Conservation (phyloP, 192 early-diverging fungal genomes). For the Linnemannia schmuckeri region DNA sequence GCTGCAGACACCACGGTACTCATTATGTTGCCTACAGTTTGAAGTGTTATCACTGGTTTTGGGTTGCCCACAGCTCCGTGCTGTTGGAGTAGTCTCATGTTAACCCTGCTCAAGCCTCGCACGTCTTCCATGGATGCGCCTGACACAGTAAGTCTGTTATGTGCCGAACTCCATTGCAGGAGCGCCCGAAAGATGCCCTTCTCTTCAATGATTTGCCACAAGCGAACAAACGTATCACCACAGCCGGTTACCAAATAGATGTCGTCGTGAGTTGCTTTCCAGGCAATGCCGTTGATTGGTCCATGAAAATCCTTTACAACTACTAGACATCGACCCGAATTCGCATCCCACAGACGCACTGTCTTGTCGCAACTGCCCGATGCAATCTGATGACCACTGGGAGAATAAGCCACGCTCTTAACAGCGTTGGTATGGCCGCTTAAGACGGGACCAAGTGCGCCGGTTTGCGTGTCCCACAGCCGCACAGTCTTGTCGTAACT, state of each 20-base stretch:
- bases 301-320: slow-evolving; percentile 15
- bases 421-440: slow-evolving; percentile 10
- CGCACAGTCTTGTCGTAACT: slow-evolving; percentile 12
- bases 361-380: slow-evolving; percentile 6
- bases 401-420: slow-evolving; percentile 5
- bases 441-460: slow-evolving; percentile 4
- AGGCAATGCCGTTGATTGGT: neutral
- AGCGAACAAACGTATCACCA: neutral
- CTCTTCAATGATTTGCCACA: slow-evolving; percentile 2
- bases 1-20: slow-evolving; percentile 3
- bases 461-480: slow-evolving; percentile 15
- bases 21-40: neutral
- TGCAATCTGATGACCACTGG: slow-evolving; percentile 9
- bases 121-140: neutral
- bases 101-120: slow-evolving; percentile 1
- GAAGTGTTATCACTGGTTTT: neutral
- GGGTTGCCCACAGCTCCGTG: slow-evolving; percentile 10
- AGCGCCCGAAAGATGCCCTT: neutral
- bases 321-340: slow-evolving; percentile 9
- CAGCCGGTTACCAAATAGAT: slow-evolving; percentile 11
- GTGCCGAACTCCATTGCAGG: slow-evolving; percentile 13
- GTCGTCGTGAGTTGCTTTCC: slow-evolving; percentile 6
- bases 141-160: slow-evolving; percentile 14
- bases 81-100: slow-evolving; percentile 3
- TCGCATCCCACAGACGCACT: slow-evolving; percentile 11